A percentile compares a stretch with the other conserved stretches of the same genome.
Evolutionary conservation across 2,329 filamentous ascomycete species (phyloP).

Genomic region (Simplicillium sp.): DNA sequence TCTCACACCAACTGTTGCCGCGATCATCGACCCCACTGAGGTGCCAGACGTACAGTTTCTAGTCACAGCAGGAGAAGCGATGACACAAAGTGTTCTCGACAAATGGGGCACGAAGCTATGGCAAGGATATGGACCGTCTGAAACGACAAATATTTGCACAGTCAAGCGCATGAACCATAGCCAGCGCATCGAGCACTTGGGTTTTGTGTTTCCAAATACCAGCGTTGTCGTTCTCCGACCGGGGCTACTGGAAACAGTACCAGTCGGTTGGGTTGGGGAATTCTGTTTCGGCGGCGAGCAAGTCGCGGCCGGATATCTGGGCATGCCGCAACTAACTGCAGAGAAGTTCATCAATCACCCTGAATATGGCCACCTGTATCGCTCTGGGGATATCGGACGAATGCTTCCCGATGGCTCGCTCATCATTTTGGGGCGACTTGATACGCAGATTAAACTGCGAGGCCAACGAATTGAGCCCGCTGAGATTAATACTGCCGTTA

Average conservation of each 20-base stretch:
- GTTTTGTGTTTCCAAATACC: slow-evolving; percentile 63
- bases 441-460: slow-evolving; percentile 74
- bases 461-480: slow-evolving; percentile 72
- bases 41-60: slow-evolving; percentile 66
- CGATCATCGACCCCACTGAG: slow-evolving; percentile 57
- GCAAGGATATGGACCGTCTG: slow-evolving; percentile 77
- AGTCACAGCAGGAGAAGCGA: slow-evolving; percentile 71
- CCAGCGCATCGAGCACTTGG: slow-evolving; percentile 67
- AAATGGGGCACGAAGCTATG: slow-evolving; percentile 63
- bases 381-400: slow-evolving; percentile 73
- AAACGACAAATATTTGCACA: slow-evolving; percentile 83
- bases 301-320: slow-evolving; percentile 66
- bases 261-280: slow-evolving; percentile 67
- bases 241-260: slow-evolving; percentile 42
- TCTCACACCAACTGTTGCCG: slow-evolving; percentile 76
- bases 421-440: slow-evolving; percentile 61
- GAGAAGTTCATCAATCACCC: slow-evolving; percentile 63
- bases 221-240: slow-evolving; percentile 56
- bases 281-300: slow-evolving; percentile 82
- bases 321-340: slow-evolving; percentile 50
- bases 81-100: slow-evolving; percentile 62
- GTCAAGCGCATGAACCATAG: slow-evolving; percentile 50
- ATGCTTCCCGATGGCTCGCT: slow-evolving; percentile 70
- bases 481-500: slow-evolving; percentile 59
- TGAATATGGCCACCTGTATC: slow-evolving; percentile 63